Percentiles rank a stretch among this genome's conserved stretches.
These are phyloP conservation scores for Talaromyces nanjingensis DNA, from an alignment of 495 filamentous ascomycete genomes.

Conservation along the genomic window DNA sequence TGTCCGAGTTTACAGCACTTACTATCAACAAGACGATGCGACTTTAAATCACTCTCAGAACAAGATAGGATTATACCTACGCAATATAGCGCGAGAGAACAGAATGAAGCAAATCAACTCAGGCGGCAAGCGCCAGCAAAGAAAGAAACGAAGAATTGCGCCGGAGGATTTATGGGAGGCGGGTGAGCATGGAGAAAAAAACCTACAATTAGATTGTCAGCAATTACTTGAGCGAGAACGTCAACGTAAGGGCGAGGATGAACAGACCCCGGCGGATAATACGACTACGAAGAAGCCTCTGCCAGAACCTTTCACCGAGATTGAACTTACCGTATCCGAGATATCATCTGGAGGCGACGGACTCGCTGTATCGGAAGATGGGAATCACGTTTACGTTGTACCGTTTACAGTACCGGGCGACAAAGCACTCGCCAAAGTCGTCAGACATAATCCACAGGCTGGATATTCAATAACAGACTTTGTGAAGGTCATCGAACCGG, in stretches of 20 bases:
- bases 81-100: not conserved
- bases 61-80: not conserved
- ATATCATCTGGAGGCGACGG: conserved; percentile 90
- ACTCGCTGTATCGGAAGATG: conserved; percentile 58
- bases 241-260: conserved; percentile 21
- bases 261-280: conserved; percentile 15
- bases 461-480: conserved; percentile 73
- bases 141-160: not conserved
- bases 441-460: conserved; percentile 53
- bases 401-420: conserved; percentile 88
- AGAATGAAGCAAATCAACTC: not conserved
- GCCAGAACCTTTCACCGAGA: conserved; percentile 64
- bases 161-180: conserved; percentile 12
- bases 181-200: conserved; percentile 52
- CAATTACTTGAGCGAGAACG: conserved; percentile 50
- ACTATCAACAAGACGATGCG: not conserved
- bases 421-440: conserved; percentile 68
- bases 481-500: conserved; percentile 65
- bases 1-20: not conserved
- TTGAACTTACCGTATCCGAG: conserved; percentile 68
- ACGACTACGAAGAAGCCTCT: conserved; percentile 26
- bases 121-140: not conserved
- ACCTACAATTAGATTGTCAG: conserved; percentile 65
- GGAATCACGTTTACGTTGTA: conserved; percentile 74
- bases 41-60: not conserved